Conservation (phyloP, 106 monocot genomes). For the Acorus calamus region DNA sequence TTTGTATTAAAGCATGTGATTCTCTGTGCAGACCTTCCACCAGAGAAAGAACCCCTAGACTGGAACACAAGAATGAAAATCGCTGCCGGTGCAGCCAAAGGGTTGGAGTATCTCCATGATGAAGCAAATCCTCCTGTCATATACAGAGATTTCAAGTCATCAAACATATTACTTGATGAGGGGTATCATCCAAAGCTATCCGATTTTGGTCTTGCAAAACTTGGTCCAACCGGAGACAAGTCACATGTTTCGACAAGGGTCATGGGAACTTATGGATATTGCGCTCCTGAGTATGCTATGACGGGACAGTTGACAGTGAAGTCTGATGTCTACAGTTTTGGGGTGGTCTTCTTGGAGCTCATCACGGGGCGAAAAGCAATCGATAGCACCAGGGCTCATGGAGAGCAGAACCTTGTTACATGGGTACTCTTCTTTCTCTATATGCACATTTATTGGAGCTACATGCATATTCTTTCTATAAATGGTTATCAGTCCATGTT, state of each 20-base stretch:
- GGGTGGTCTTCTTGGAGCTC: constrained; percentile 32
- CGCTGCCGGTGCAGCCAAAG: constrained; percentile 31
- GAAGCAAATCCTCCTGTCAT: constrained; percentile 26
- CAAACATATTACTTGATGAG: constrained; percentile 23
- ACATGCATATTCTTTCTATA: too few species aligned
- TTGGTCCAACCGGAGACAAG: constrained; percentile 27
- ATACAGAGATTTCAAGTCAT: constrained; percentile 33
- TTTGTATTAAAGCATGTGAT: too few species aligned
- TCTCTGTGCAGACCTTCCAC: constrained; percentile 21
- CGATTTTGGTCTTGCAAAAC: constrained; percentile 34
- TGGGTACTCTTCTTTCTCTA: constrained; percentile 14
- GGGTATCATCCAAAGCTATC: constrained; percentile 28
- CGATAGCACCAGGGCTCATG: constrained; percentile 16
- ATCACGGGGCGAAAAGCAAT: constrained; percentile 29
- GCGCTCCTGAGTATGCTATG: constrained; percentile 38
- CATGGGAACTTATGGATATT: constrained; percentile 34
- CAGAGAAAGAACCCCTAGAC: constrained; percentile 20
- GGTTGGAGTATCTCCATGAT: constrained; percentile 35
- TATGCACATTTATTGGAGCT: too few species aligned
- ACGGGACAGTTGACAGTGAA: constrained; percentile 30
- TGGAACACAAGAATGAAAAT: constrained; percentile 36
- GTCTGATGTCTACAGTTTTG: constrained; percentile 36
- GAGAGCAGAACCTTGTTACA: constrained; percentile 25
- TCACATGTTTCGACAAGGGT: constrained; percentile 35
- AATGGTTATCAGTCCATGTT: too few species aligned